Percentiles rank a stretch among this genome's conserved stretches.
These are phyloP conservation scores for Colletotrichum sp. DNA, from an alignment of 2,329 filamentous ascomycete species.

Conservation along the genomic window DNA sequence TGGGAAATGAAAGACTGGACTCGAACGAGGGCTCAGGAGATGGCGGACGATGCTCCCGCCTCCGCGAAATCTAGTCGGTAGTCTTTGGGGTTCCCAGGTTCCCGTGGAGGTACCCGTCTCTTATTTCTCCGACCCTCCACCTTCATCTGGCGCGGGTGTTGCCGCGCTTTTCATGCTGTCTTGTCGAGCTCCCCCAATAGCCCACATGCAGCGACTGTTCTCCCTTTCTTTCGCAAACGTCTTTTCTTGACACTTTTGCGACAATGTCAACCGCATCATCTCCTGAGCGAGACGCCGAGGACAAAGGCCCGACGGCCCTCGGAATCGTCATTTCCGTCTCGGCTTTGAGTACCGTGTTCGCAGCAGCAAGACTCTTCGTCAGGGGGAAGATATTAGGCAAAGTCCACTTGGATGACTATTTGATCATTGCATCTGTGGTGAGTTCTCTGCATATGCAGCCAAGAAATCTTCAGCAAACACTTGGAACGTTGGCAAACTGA, in stretches of 20 bases:
- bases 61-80: neutral
- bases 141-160: neutral
- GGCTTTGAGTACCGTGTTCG: constrained; percentile 30
- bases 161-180: neutral
- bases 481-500: neutral
- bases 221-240: neutral
- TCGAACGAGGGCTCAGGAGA: neutral
- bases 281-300: neutral
- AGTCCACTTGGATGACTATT: constrained; percentile 39
- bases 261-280: neutral
- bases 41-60: neutral
- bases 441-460: neutral
- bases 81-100: neutral
- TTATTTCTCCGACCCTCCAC: neutral
- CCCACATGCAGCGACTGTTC: no score
- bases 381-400: constrained; percentile 32
- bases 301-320: constrained; percentile 36
- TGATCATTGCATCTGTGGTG: constrained; percentile 38
- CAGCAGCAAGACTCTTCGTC: constrained; percentile 33
- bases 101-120: neutral
- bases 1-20: neutral
- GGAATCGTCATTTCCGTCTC: constrained; percentile 33
- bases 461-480: neutral
- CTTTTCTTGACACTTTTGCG: neutral
- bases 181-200: neutral